phyloP scores from a whole-genome alignment of 2,329 filamentous ascomycete species.

The Nemania sp. region DNA sequence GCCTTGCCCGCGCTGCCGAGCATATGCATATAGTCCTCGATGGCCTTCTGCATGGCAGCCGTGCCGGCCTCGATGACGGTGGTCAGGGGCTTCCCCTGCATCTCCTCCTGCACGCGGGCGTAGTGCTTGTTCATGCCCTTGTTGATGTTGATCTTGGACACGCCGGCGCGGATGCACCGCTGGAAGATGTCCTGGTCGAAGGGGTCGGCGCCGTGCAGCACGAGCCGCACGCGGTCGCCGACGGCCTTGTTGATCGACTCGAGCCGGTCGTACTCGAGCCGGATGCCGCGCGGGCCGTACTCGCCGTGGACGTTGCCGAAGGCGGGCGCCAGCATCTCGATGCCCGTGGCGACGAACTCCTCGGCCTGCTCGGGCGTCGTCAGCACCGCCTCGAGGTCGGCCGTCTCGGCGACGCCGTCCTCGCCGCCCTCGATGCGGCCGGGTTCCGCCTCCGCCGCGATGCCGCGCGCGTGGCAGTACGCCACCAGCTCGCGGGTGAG shows the following conservation, averaged over 20 bases:
- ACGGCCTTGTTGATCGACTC: slow-evolving; percentile 47
- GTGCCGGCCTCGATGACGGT: slow-evolving; percentile 54
- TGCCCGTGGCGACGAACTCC: slow-evolving; percentile 68
- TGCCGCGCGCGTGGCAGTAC: slow-evolving; percentile 67
- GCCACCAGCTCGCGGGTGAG: slow-evolving; percentile 65
- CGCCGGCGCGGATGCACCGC: slow-evolving; percentile 50
- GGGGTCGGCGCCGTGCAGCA: slow-evolving; percentile 55
- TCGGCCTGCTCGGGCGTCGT: slow-evolving; percentile 67
- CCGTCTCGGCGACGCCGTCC: slow-evolving; percentile 66
- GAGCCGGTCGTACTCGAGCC: slow-evolving; percentile 44
- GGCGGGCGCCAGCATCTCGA: slow-evolving; percentile 70
- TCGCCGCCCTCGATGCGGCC: slow-evolving; percentile 70
- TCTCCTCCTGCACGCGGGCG: slow-evolving; percentile 49
- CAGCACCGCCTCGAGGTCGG: slow-evolving; percentile 50
- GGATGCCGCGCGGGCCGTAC: slow-evolving; percentile 56
- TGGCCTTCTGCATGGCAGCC: slow-evolving; percentile 52
- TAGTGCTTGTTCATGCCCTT: slow-evolving; percentile 57
- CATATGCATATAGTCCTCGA: slow-evolving; percentile 52
- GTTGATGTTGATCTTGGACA: slow-evolving; percentile 57
- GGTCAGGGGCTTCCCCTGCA: slow-evolving; percentile 52
- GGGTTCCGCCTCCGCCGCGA: slow-evolving; percentile 72
- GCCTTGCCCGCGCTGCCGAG: slow-evolving; percentile 53
- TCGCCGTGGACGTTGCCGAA: slow-evolving; percentile 73
- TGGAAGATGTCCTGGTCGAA: slow-evolving; percentile 51
- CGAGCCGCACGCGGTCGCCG: slow-evolving; percentile 51